phyloP scores from a whole-genome alignment of 2,329 filamentous ascomycete species.

The Harringtonia lauricola region DNA sequence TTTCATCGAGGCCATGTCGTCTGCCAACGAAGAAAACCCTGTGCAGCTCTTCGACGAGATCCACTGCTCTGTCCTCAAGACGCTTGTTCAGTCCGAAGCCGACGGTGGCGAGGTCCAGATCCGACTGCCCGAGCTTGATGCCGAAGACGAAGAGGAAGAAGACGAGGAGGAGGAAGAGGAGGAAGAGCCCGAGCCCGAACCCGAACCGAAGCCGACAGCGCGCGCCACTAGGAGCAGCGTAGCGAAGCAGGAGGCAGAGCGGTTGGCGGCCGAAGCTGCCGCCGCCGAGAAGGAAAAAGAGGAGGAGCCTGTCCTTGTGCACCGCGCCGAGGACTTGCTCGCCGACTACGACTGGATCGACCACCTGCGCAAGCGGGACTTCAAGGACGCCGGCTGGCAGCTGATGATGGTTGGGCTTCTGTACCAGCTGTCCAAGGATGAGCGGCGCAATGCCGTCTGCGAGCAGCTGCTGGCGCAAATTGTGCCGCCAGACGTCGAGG shows the following conservation, averaged over 20 bases:
- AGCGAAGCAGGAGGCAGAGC: constrained; percentile 67
- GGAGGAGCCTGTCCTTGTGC: constrained; percentile 37
- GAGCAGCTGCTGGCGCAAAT: constrained; percentile 71
- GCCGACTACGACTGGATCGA: constrained; percentile 74
- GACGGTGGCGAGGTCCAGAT: constrained; percentile 73
- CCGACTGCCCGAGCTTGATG: constrained; percentile 62
- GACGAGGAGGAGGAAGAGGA: constrained; percentile 49
- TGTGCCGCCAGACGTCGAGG: constrained; percentile 66
- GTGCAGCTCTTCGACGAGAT: constrained; percentile 84
- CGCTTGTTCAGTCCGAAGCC: constrained; percentile 64
- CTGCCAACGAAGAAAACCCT: constrained; percentile 59
- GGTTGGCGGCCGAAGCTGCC: constrained; percentile 48
- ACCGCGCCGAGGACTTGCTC: constrained; percentile 68
- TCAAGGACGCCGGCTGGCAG: constrained; percentile 84
- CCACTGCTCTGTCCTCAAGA: constrained; percentile 83
- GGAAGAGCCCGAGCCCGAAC: constrained; percentile 48
- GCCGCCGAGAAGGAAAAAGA: constrained; percentile 39
- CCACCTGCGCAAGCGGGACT: constrained; percentile 70
- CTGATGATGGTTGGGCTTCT: constrained; percentile 78
- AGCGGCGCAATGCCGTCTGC: constrained; percentile 58
- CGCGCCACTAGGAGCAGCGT: constrained; percentile 79
- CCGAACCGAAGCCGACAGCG: constrained; percentile 52
- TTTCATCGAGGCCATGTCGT: constrained; percentile 77
- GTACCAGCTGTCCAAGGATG: constrained; percentile 70
- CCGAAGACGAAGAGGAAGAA: constrained; percentile 57